phyloP scores from a whole-genome alignment of 805 yeast species.

The Wickerhamomyces sydowiorum region DNA sequence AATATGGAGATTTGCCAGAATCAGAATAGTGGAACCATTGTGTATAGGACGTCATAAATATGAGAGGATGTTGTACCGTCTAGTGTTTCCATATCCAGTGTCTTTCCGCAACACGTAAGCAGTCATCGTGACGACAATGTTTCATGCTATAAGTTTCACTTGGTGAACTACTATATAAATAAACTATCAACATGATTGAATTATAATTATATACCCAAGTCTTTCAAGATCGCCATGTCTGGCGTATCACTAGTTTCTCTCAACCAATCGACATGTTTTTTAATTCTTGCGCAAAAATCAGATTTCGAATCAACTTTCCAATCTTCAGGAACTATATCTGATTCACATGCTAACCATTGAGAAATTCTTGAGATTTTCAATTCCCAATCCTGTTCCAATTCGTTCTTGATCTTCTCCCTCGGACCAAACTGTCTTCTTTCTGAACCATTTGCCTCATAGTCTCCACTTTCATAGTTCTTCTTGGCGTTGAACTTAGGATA shows the following conservation, averaged over 20 bases:
- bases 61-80: background rate
- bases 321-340: slow-evolving; percentile 19
- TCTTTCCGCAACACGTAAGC: background rate
- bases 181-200: background rate
- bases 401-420: slow-evolving; percentile 19
- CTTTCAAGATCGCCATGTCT: slow-evolving; percentile 19
- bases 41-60: slow-evolving; percentile 1
- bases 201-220: slow-evolving; percentile 12
- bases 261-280: slow-evolving; percentile 21
- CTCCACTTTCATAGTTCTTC: slow-evolving; percentile 13
- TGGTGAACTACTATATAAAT: background rate
- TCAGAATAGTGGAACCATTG: background rate
- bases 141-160: too few species aligned
- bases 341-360: slow-evolving; percentile 25
- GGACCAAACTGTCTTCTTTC: slow-evolving; percentile 23
- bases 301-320: slow-evolving; percentile 19
- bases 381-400: slow-evolving; percentile 21
- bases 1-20: slow-evolving; percentile 4
- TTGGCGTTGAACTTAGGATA: slow-evolving; percentile 24
- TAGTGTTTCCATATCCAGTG: too few species aligned
- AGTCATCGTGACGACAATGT: too few species aligned
- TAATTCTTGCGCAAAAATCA: slow-evolving; percentile 18
- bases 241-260: slow-evolving; percentile 23
- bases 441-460: slow-evolving; percentile 19
- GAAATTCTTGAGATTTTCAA: slow-evolving; percentile 20